phyloP scores from a whole-genome alignment of 2,329 filamentous ascomycete species.

The Aspergillus sergii region DNA sequence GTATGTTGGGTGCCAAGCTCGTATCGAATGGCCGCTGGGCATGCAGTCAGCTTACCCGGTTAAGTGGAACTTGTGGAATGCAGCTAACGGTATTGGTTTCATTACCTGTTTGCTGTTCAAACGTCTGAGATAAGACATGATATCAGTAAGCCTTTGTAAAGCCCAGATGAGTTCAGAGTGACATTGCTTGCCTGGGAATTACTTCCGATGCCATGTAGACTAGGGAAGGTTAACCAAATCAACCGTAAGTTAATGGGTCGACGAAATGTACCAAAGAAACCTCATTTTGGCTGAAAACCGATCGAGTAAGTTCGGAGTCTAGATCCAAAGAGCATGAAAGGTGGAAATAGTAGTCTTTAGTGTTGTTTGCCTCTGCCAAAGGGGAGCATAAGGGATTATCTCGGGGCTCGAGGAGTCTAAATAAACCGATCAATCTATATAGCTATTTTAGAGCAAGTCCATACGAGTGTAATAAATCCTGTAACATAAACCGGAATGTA shows the following conservation, averaged over 20 bases:
- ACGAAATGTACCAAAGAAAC: not conserved
- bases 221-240: not conserved
- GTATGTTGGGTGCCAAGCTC: constrained; percentile 21
- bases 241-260: not conserved
- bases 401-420: not conserved
- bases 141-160: not conserved
- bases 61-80: not conserved
- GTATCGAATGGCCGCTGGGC: constrained; percentile 23
- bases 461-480: too few species aligned
- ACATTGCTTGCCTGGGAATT: constrained; percentile 20
- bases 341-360: too few species aligned
- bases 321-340: not conserved
- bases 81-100: not conserved
- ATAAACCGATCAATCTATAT: not conserved
- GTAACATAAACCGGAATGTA: too few species aligned
- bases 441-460: too few species aligned
- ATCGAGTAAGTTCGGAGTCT: not conserved
- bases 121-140: not conserved
- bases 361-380: not conserved
- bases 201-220: constrained; percentile 28
- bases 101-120: constrained; percentile 12
- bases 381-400: not conserved
- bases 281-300: not conserved
- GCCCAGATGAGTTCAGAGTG: not conserved
- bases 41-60: not conserved